phyloP scores from a whole-genome alignment of 1,139 yeast species.

The Komagataea norvegica region DNA sequence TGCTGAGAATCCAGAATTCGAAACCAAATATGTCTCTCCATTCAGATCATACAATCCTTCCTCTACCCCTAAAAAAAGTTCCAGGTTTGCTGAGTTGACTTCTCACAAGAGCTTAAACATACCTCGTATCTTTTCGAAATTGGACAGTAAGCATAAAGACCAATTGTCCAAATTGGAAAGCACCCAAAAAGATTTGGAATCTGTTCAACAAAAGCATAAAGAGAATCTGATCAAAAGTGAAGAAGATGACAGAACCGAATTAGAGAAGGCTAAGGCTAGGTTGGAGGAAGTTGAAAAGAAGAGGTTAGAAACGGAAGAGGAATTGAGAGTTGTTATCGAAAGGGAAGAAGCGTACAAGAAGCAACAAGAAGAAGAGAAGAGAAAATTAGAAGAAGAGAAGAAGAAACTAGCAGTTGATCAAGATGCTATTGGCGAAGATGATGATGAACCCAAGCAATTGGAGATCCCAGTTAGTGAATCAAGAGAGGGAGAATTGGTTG shows the following conservation, averaged over 20 bases:
- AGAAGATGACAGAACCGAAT: slow-evolving; percentile 4
- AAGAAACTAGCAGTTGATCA: slow-evolving; percentile 9
- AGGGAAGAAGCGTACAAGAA: slow-evolving; percentile 2
- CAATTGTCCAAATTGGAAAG: slow-evolving; percentile 11
- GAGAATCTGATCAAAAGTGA: slow-evolving; percentile 8
- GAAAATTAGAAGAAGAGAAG: slow-evolving; percentile 6
- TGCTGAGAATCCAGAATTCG: slow-evolving; percentile 5
- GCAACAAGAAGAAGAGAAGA: slow-evolving; percentile 4
- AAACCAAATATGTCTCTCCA: slow-evolving; percentile 15
- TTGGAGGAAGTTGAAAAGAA: slow-evolving; percentile 6
- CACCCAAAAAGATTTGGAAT: slow-evolving; percentile 7
- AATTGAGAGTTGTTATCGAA: slow-evolving; percentile 2
- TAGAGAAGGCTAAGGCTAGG: slow-evolving; percentile 4
- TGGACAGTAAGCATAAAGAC: slow-evolving; percentile 12
- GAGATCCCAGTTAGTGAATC: slow-evolving; percentile 13
- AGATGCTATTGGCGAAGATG: slow-evolving; percentile 1
- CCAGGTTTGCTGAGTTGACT: slow-evolving; percentile 2
- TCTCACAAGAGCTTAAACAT: slow-evolving; percentile 9
- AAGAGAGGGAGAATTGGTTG: slow-evolving; percentile 13
- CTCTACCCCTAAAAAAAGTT: not conserved
- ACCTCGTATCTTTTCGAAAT: slow-evolving; percentile 11
- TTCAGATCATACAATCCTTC: slow-evolving; percentile 11
- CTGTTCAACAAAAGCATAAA: slow-evolving; percentile 10
- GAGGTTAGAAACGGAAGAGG: slow-evolving; percentile 5
- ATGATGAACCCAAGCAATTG: slow-evolving; percentile 9